Evolutionary conservation across 768 basidiomycete species (phyloP), one percentile per base, ranked within the genome.

Genomic region (Trametes cinnabarina): DNA sequence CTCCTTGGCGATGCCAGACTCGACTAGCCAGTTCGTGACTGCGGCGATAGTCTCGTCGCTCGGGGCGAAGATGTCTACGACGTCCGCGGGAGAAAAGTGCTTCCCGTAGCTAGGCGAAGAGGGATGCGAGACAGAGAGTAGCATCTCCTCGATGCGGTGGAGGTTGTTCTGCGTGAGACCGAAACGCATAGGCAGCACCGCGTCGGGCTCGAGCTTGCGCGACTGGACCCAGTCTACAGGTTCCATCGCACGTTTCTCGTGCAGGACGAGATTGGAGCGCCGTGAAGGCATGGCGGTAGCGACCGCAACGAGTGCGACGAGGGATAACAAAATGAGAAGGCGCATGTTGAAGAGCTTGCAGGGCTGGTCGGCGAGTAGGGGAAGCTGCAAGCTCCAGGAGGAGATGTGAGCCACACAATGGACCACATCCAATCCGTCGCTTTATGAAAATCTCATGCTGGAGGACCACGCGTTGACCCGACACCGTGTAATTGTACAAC

Each of bases 51-150:
- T 73, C 37, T 72, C 69, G 22, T 62, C 47, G 47, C 68, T 72
- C 0, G 80, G 80, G 0, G 77, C 73, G 49, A 81, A 81, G 46
- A 65, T 71, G n/a, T 74, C 67, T 20, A 73, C 74, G 47, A 82
- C 67, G 25, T 71, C 59, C 20, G 60, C 63, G 1, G 79, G 66
- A 1, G 75, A 68, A 77, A 78, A 79, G 54, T 82, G 81, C 30
- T 76, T 71, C 1, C 79, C 80, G 44, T 79, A 82, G 52, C 66
- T 72, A 15, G 71, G 66, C 8, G 80, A 82, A 15, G 67, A 61
- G 6, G 80, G 80, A 53, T 77, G 74, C 0, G 80, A 73, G 12
- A 81, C 72, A 3, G 76, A 70, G 58, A 76, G 66, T 39, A 81
- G 74, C 44, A 71, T 64, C 50, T 75, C 72, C 20, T 79, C 77